Conservation (phyloP, 192 early-diverging fungal genomes). For the Geranomyces michiganensis region DNA sequence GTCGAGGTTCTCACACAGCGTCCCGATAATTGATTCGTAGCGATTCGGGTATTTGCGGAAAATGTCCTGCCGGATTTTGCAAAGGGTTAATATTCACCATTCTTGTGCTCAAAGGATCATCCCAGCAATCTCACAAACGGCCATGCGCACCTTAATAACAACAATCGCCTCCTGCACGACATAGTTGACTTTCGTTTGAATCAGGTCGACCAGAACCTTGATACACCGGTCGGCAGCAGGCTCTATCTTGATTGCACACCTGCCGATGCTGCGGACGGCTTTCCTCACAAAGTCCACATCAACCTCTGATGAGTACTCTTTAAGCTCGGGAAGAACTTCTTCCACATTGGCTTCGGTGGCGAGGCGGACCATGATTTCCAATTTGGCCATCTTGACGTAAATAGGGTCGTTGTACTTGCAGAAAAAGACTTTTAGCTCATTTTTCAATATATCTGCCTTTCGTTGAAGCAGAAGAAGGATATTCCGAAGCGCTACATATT, state of each 20-base stretch:
- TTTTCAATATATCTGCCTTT: slow-evolving; percentile 84
- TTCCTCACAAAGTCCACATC: slow-evolving; percentile 98
- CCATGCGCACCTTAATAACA: slow-evolving; percentile 76
- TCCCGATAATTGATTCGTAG: slow-evolving; percentile 91
- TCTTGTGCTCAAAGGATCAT: too few relatives aligned
- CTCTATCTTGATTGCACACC: slow-evolving; percentile 96
- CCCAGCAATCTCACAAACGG: too few relatives aligned
- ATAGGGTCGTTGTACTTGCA: slow-evolving; percentile 99
- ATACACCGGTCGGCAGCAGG: slow-evolving; percentile 84
- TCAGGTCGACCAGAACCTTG: slow-evolving; percentile 81
- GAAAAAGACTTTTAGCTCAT: slow-evolving; percentile 98
- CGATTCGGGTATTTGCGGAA: slow-evolving; percentile 98
- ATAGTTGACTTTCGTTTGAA: slow-evolving; percentile 97
- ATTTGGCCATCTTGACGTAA: slow-evolving; percentile 97
- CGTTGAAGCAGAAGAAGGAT: slow-evolving; percentile 92
- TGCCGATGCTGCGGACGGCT: slow-evolving; percentile 94
- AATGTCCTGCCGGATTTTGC: slow-evolving; percentile 69
- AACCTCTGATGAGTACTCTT: slow-evolving; percentile 94
- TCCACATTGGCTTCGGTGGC: slow-evolving; percentile 81
- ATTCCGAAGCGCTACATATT: slow-evolving; percentile 96
- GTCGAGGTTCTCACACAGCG: slow-evolving; percentile 94
- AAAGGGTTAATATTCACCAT: too few relatives aligned
- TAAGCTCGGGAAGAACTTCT: slow-evolving; percentile 87
- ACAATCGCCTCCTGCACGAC: slow-evolving; percentile 98
- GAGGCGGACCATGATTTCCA: slow-evolving; percentile 92